Base-by-base conservation (phyloP, 176 grass and related monocot species). In the Panicum miliaceum region DNA sequence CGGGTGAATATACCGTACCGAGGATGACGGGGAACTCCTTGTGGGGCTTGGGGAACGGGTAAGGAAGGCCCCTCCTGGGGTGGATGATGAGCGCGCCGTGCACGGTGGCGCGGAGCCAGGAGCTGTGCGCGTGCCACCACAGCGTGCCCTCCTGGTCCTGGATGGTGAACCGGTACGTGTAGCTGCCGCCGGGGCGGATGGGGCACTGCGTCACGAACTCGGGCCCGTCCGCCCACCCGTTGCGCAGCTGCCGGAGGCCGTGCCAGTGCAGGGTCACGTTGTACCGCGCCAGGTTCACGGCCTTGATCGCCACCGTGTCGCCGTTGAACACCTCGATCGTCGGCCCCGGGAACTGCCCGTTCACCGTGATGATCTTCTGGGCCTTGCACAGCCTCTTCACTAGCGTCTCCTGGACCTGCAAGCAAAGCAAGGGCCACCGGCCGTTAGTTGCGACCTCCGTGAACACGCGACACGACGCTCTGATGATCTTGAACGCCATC, bases 251-350 rank as follows among this genome's bases (percentile, higher is more conserved):
- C 34, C 84, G 62, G 54, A 97, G 18, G 3, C 95, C 92, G 64
- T 97, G 95, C 95, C 96, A 99, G 85, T 99, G 96, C 3, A 99
- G 80, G 8, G 96, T 99, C 63, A 99, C 82, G 85, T 94, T 96
- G 86, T 99, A 99, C 84, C 42, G 70, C 2, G 88, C 96, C 64
- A 68, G 73, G 89, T 99, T 99, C 38, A 91, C 85, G 22, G 92
- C 96, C 86, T 75, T 94, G 83, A 99, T 84, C 72, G 76, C 88
- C 82, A 99, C 73, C 47, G 91, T 85, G 89, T 99, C 96, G 23
- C 96, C 93, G 73, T 89, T 29, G 50, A 78, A 78, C 53, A 86
- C 96, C 73, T 86, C 88, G 83, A 99, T 76, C 8, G 96, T 84
- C 34, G 96, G 89, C 16, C 93, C 96, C 4, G 91, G 96, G 84